Evolutionary conservation across 2,329 filamentous ascomycete genomes (phyloP), one percentile per base, ranked within the genome.

Genomic region (Pyricularia pennisetigena): DNA sequence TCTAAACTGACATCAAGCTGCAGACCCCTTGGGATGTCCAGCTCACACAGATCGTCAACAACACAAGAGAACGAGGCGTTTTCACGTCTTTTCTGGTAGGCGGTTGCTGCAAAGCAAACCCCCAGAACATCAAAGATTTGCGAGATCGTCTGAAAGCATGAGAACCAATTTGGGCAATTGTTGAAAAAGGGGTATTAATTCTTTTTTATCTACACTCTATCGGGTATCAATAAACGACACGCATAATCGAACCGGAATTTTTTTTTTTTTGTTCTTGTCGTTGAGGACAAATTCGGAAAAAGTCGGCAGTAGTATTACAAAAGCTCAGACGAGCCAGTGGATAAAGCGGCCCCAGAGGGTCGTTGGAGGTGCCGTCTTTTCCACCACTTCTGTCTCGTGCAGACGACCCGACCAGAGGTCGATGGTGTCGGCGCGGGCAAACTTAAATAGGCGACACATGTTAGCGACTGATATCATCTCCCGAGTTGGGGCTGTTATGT

Each of bases 21-120:
- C 69, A 79, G 70, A 71, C 71, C 0, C 75, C 81, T 0, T 86
- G 84, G 84, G 83, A 84, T 68, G 71, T 72, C 1, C 79, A 81
- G 67, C 76, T 86, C 1, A 76, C 78, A 3, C 69, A 76, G 0
- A 76, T 81, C 0, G 82, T 85, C 5, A 72, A 72, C 26, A 71
- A 74, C 5, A 78, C 82, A 2, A 72, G 74, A 41, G 68, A 66
- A 3, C 74, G 79, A 26, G 79, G 78, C 0, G 71, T 75, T 1
- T 86, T 83, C 82, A 74, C 72, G 8, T 75, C 76, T 14, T 80
- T 85, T 49, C 74, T 86, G 0, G 83, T 84, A 0, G 84, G 84
- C 0, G 84, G 84, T 4, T 86, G 84, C 73, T 86, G 84, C 72
- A 84, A 82, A 41, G 66, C 66, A 49, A 67, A 67, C 20, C 66